phyloP scores from a whole-genome alignment of 1,284 basidiomycete species.

The Boletus mariae region DNA sequence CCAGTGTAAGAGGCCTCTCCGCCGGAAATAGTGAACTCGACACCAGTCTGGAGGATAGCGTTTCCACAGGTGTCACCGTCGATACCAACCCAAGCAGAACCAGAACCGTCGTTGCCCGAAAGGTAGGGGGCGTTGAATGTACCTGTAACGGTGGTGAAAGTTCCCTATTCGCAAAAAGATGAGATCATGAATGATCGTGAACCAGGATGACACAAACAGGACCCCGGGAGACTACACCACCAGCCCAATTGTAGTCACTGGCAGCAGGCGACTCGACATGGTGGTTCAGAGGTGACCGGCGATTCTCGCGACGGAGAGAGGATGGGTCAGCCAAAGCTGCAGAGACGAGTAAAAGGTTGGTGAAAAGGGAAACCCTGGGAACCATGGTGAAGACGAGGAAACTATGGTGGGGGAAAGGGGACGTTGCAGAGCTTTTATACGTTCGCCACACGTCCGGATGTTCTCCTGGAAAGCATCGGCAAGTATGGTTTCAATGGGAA shows the following conservation, averaged over 20 bases:
- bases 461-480: not conserved
- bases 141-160: conserved; percentile 17
- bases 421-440: conserved; percentile 12
- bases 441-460: not conserved
- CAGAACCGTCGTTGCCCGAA: conserved; percentile 8
- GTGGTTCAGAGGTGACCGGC: conserved; percentile 7
- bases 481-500: not conserved
- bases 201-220: conserved; percentile 8
- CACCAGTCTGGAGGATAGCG: conserved; percentile 22
- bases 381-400: not conserved
- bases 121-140: conserved; percentile 18
- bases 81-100: conserved; percentile 25
- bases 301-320: conserved; percentile 10
- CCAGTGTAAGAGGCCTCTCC: conserved; percentile 9
- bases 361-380: not conserved
- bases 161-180: conserved; percentile 9
- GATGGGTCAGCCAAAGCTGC: not conserved
- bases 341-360: not conserved
- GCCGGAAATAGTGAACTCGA: conserved; percentile 11
- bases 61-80: conserved; percentile 16
- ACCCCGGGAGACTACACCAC: conserved; percentile 9
- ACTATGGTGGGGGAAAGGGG: no score
- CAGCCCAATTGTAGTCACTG: conserved; percentile 16
- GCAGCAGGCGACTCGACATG: conserved; percentile 1
- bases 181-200: not conserved